A percentile compares a stretch with the other conserved stretches of the same genome.
Conservation (phyloP, 306 rosid genomes). For the Castanea mollissima region DNA sequence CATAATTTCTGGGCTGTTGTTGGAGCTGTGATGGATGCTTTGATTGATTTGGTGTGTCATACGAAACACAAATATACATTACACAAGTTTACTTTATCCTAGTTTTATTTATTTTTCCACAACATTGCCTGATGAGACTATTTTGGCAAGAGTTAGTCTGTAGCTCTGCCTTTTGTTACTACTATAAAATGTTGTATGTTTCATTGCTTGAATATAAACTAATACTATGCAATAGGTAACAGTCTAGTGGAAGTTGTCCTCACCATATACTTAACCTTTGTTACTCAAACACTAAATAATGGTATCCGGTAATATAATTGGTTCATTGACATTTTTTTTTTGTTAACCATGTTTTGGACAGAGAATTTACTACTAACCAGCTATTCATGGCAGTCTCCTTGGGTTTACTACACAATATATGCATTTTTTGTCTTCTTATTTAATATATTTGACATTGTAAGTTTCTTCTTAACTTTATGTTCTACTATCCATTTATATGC, state of each 20-base stretch:
- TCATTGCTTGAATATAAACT: not conserved
- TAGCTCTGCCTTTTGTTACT: no score
- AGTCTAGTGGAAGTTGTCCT: slow-evolving; percentile 2
- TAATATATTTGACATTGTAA: slow-evolving; percentile 52
- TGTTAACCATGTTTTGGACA: slow-evolving; percentile 25
- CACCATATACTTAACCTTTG: slow-evolving; percentile 8
- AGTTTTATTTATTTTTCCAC: no score
- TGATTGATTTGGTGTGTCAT: no score
- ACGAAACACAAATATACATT: not conserved
- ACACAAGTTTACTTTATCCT: not conserved
- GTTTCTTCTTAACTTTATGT: no score
- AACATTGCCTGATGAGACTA: no score
- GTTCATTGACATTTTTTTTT: no score
- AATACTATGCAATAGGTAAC: not conserved
- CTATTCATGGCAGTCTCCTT: slow-evolving; percentile 65
- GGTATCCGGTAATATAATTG: no score
- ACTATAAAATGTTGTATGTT: not conserved
- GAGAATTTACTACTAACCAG: slow-evolving; percentile 43
- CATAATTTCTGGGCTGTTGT: no score
- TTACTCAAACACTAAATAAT: not conserved
- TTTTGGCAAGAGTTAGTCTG: no score
- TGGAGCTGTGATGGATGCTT: no score
- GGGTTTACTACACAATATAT: slow-evolving; percentile 77
- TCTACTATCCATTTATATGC: not conserved
- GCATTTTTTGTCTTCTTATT: slow-evolving; percentile 87